Conservation (phyloP, 805 yeast genomes). For the Vanderwaltozyma yarrowii region DNA sequence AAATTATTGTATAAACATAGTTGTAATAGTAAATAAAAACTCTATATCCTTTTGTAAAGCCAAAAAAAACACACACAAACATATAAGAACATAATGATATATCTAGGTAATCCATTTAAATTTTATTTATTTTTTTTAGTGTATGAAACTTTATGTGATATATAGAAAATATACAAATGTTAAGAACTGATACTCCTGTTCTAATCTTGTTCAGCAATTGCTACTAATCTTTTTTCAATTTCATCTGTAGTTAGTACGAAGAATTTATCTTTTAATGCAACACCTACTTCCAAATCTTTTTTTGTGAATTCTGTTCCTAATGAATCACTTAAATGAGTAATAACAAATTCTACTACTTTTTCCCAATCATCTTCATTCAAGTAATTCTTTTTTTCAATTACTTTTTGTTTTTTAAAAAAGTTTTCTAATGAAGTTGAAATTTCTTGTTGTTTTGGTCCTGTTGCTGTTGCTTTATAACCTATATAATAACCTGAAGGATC, state of each 20-base stretch:
- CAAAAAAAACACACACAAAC: too few relatives aligned
- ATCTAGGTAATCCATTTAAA: too few relatives aligned
- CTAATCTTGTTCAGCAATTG: conserved; percentile 94
- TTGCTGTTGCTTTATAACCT: conserved; percentile 83
- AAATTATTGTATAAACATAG: conserved; percentile 12
- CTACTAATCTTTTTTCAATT: conserved; percentile 85
- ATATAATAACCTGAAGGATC: conserved; percentile 97
- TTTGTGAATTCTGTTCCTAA: conserved; percentile 90
- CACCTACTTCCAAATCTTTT: conserved; percentile 88
- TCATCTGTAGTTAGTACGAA: conserved; percentile 69
- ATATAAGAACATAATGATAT: neutral
- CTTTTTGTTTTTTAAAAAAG: conserved; percentile 52
- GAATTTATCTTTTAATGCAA: conserved; percentile 66
- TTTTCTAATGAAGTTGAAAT: conserved; percentile 84
- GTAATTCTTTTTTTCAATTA: conserved; percentile 24
- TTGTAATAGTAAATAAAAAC: conserved; percentile 1
- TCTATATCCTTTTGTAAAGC: too few relatives aligned
- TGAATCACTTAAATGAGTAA: conserved; percentile 74
- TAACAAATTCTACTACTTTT: conserved; percentile 80
- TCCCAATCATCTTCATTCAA: conserved; percentile 65
- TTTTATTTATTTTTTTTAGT: too few relatives aligned
- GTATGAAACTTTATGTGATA: too few relatives aligned
- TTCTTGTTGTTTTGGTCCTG: conserved; percentile 98
- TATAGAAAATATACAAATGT: too few relatives aligned
- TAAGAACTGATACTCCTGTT: too few relatives aligned